These are phyloP conservation scores for Eucalyptus globulus DNA, from an alignment of 345 rosid species.

Conservation along the genomic window DNA sequence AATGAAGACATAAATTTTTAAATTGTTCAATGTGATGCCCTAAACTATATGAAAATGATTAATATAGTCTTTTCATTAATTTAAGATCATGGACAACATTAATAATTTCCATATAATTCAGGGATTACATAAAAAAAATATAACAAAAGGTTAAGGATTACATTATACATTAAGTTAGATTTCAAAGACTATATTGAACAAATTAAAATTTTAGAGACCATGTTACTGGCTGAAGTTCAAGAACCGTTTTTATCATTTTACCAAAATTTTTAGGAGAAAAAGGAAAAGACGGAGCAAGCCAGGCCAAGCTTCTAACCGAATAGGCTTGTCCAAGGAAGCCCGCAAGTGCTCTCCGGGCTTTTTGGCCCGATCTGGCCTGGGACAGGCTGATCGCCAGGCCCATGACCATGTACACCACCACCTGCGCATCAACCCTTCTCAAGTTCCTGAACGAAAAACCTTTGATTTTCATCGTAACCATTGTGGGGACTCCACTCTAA, in stretches of 20 bases:
- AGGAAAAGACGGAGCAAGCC: neutral
- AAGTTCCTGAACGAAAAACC: neutral
- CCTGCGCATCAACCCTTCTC: neutral
- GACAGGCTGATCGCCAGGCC: neutral
- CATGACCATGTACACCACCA: neutral
- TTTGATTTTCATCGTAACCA: neutral
- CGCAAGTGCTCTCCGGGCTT: neutral
- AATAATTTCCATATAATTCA: too few relatives aligned
- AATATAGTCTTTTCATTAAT: too few relatives aligned
- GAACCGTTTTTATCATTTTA: too few relatives aligned
- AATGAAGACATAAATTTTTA: fast-evolving
- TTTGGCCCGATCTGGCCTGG: neutral
- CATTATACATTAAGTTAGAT: fast-evolving
- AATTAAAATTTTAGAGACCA: fast-evolving
- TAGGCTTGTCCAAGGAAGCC: neutral
- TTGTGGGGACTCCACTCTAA: neutral
- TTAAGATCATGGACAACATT: too few relatives aligned
- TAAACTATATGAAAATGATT: too few relatives aligned
- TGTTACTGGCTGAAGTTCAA: fast-evolving
- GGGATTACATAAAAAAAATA: fast-evolving
- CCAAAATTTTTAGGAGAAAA: neutral
- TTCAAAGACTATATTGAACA: fast-evolving
- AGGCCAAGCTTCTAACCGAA: neutral
- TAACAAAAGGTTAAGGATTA: fast-evolving
- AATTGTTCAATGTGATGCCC: fast-evolving